Conservation (phyloP, 306 rosid species). For the Pyrus communis region DNA sequence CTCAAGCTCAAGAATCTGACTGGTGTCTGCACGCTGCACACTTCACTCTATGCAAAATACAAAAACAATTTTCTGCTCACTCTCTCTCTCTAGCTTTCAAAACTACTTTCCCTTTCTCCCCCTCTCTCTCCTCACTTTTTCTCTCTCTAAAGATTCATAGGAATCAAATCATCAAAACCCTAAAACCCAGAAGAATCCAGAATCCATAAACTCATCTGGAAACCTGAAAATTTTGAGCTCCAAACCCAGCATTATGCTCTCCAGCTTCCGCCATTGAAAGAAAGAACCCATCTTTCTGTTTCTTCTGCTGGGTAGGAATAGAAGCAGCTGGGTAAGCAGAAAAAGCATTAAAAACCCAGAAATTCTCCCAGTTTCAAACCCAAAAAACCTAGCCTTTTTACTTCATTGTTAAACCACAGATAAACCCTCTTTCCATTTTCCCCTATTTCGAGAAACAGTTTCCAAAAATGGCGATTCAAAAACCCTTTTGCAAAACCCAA, state of each 20-base stretch:
- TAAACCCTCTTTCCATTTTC: background rate
- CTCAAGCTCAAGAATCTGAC: slow-evolving; percentile 32
- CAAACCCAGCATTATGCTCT: background rate
- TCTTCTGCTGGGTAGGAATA: background rate
- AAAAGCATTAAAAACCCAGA: background rate
- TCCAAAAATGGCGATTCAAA: slow-evolving; percentile 27
- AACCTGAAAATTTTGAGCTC: background rate
- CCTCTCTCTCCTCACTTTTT: background rate
- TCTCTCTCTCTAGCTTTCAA: slow-evolving; percentile 1
- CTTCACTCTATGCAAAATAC: background rate
- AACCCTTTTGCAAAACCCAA: slow-evolving; percentile 7
- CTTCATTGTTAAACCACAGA: background rate
- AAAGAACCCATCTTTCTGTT: background rate
- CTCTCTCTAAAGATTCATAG: background rate
- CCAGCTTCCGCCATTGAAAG: background rate
- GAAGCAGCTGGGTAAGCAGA: background rate
- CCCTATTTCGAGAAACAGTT: background rate
- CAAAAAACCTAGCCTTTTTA: slow-evolving; percentile 7
- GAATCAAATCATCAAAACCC: background rate
- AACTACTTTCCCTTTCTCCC: background rate
- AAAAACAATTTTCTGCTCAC: slow-evolving; percentile 21
- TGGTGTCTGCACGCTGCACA: slow-evolving; percentile 10
- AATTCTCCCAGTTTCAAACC: background rate
- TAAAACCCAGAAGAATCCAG: background rate
- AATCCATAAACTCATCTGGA: background rate